Percentiles rank a stretch among this genome's conserved stretches.
Evolutionary conservation across 257 asterid genomes (phyloP).

Genomic region (Vinca minor): DNA sequence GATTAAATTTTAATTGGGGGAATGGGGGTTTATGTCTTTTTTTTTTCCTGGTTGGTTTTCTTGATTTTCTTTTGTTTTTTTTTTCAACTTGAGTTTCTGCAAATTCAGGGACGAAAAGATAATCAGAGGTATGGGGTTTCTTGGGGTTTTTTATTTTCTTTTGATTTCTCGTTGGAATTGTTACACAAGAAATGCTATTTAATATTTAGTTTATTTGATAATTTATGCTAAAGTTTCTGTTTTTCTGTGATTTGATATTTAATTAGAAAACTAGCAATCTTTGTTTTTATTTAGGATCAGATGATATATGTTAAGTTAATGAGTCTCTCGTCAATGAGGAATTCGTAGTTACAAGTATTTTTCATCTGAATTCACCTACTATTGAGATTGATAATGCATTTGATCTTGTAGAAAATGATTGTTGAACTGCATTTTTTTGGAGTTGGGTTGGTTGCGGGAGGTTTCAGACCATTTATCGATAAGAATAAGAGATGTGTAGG

Average conservation of each 20-base stretch:
- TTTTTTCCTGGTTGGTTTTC: neutral
- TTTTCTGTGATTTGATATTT: neutral
- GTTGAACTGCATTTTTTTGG: constrained; percentile 2
- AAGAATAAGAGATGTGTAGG: too few species aligned
- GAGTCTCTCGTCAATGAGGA: neutral
- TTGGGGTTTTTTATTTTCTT: constrained; percentile 1
- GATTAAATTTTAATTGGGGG: neutral
- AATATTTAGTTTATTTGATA: neutral
- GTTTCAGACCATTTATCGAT: too few species aligned
- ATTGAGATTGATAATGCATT: constrained; percentile 6
- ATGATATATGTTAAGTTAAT: neutral
- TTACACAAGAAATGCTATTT: neutral
- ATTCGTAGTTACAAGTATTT: constrained; percentile 8
- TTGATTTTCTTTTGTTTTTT: constrained; percentile 17
- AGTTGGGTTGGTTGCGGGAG: neutral
- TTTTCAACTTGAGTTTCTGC: constrained; percentile 2
- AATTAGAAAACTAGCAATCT: neutral
- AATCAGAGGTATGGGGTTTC: constrained; percentile 15
- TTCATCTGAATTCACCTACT: constrained; percentile 12
- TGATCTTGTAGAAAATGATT: constrained; percentile 15
- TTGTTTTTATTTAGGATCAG: neutral
- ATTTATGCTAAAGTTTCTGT: neutral
- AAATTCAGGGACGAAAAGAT: neutral
- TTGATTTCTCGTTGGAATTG: too few species aligned
- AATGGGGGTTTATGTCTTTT: constrained; percentile 8